Evolutionary conservation across 441 rosid species (phyloP), one percentile per base, ranked within the genome.

Genomic region (Bruguiera hainesii): DNA sequence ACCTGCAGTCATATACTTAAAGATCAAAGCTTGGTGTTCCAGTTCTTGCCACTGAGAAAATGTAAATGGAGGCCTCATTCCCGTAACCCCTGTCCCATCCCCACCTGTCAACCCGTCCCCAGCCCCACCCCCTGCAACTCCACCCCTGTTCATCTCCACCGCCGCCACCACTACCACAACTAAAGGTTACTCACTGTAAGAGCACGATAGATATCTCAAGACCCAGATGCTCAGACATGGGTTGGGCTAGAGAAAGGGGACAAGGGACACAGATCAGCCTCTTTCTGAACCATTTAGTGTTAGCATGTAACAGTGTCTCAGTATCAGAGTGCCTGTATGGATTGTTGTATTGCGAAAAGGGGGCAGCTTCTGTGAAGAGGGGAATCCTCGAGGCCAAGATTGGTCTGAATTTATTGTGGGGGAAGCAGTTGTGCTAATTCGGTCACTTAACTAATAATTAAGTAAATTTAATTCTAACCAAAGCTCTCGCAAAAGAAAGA

Each of bases 21-120:
- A 90, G 83, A 90, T 90, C 87, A 88, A 74, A 76, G 96, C 96
- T 79, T 90, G 97, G 66, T 88, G 89, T 77, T 90, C 92, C 74
- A 90, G 90, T 75, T 90, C 97, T 76, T 87, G 97, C 89, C 90
- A 88, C 77, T 90, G 97, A 59, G 92, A 87, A 56, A 80, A 75
- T 19, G 90, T 85, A 67, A 85, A 85, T 19, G 87, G 86, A 49
- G 85, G 80, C 79, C 83, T 75, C 79, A 62, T 77, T 50, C 69
- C 64, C 69, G 71, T 52, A 58, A 57, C 51, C 61, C 78, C 82
- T 15, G 62, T 60, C 64, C 75, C 78, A 33, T 30, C 31, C 23
- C 68, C 73, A 42, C 28, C 56, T 4, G 28, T 49, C 55, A 49
- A 46, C 18, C 57, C 68, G 2, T 52, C 48, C 31, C 73, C 75